Evolutionary conservation across 805 yeast genomes (phyloP), one percentile per base, ranked within the genome.

Genomic region (Wickerhamiella domercqiae): DNA sequence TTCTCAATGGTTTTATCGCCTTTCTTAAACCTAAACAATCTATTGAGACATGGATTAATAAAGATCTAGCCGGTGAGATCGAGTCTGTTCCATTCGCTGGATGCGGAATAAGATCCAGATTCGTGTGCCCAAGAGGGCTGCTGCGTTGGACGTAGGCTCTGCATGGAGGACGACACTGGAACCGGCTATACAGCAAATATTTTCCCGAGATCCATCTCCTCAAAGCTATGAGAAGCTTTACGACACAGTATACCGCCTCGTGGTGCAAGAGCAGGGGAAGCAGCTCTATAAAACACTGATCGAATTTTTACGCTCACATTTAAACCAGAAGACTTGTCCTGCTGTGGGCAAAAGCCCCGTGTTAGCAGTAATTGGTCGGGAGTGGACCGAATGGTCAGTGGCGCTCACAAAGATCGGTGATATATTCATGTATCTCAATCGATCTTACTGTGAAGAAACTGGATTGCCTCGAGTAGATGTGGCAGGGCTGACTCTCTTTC

Each of bases 401-500:
- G 41, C 48, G 7, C 26, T 49, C 34, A 17, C 26, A 1, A 34
- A 38, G 13, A 39, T 49, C 16, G 36, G 41, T 13, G 52, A 50
- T 34, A 37, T 50, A n/a, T 46, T 50, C 41, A 41, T 47, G 44
- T 50, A 50, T 18, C 39, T 48, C 17, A 44, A 49, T 24, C 41
- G 49, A 5, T 38, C 44, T 3, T 45, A 32, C 32, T 48, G 52
- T 26, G 37, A 21, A 7, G 47, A 39, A 22, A 40, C 40, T 13
- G 36, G 39, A 2, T 21, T 31, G 3, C 41, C 44, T 6, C 21
- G 40, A 5, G 43, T 44, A 2, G 47, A 44, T 19, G 40, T 34
- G n/a, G 38, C 40, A 1, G 47, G 49, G 4, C 40, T 37, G 13
- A 40, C 36, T 5, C 37, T 44, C n/a, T 49, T 46, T 28, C 36